These are phyloP conservation scores for Microdochium bolleyi DNA, from an alignment of 2,329 filamentous ascomycete species.

Conservation along the genomic window DNA sequence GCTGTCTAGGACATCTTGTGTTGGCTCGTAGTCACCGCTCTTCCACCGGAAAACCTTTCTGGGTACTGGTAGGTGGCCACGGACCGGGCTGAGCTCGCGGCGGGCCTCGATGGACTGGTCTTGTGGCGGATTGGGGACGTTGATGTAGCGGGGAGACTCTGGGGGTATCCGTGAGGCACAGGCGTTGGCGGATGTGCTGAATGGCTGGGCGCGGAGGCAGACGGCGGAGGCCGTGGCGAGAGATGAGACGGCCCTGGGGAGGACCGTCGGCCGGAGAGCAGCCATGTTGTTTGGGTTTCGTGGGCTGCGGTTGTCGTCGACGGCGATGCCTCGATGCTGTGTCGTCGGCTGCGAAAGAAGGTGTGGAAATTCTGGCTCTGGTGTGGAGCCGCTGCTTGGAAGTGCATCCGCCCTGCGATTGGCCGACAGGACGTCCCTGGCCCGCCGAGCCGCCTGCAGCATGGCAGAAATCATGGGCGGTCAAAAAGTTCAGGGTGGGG, in stretches of 20 bases:
- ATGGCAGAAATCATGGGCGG: not conserved
- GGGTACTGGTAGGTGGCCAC: slow-evolving; percentile 77
- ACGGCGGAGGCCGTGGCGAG: not conserved
- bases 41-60: slow-evolving; percentile 65
- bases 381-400: not conserved
- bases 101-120: slow-evolving; percentile 35
- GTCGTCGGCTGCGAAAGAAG: not conserved
- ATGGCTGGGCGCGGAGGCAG: not conserved
- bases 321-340: not conserved
- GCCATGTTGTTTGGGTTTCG: not conserved
- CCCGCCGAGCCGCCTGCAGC: not conserved
- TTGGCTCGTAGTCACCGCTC: slow-evolving; percentile 52
- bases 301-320: not conserved
- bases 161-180: slow-evolving; percentile 50
- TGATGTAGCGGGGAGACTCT: slow-evolving; percentile 82
- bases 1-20: slow-evolving; percentile 49
- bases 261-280: not conserved
- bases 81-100: slow-evolving; percentile 41
- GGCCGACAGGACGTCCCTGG: not conserved
- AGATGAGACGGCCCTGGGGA: not conserved
- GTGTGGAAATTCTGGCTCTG: not conserved
- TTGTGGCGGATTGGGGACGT: slow-evolving; percentile 71
- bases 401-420: not conserved
- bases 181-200: not conserved
- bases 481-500: not conserved